These are phyloP conservation scores for Raphanus sativus DNA, from an alignment of 345 rosid genomes.

Conservation along the genomic window DNA sequence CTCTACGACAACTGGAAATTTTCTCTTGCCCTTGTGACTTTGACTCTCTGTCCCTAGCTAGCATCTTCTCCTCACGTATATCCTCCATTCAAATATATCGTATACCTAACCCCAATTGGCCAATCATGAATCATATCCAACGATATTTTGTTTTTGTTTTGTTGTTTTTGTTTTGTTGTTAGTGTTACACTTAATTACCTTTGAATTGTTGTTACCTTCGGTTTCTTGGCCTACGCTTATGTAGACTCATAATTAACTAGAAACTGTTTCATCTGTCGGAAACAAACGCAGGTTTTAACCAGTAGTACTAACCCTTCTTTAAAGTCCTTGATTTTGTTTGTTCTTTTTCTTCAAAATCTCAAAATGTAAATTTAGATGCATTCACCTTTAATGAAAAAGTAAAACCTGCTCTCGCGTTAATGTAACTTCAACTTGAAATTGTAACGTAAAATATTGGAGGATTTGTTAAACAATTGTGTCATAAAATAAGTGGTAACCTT, in stretches of 20 bases:
- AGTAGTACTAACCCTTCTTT: background rate
- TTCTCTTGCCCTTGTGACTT: slow-evolving; percentile 10
- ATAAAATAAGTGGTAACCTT: background rate
- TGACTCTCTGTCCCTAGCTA: slow-evolving; percentile 5
- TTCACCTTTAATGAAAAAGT: background rate
- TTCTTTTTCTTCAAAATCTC: background rate
- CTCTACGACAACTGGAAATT: background rate
- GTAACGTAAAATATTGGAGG: background rate
- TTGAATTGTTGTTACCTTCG: background rate
- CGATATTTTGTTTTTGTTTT: background rate
- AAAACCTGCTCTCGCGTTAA: background rate
- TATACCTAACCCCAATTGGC: slow-evolving; percentile 13
- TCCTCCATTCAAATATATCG: background rate
- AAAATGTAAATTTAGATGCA: background rate
- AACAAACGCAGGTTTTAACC: background rate
- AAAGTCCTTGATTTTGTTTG: background rate
- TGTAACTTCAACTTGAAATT: background rate
- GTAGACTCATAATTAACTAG: background rate
- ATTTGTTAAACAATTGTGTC: background rate
- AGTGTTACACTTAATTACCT: background rate
- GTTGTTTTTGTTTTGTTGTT: background rate
- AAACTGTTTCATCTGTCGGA: background rate
- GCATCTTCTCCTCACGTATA: slow-evolving; percentile 7
- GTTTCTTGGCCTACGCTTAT: background rate
- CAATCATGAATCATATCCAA: slow-evolving; percentile 6